These are phyloP conservation scores for Fraxinus floribunda DNA, from an alignment of 305 asterid genomes.

Conservation along the genomic window DNA sequence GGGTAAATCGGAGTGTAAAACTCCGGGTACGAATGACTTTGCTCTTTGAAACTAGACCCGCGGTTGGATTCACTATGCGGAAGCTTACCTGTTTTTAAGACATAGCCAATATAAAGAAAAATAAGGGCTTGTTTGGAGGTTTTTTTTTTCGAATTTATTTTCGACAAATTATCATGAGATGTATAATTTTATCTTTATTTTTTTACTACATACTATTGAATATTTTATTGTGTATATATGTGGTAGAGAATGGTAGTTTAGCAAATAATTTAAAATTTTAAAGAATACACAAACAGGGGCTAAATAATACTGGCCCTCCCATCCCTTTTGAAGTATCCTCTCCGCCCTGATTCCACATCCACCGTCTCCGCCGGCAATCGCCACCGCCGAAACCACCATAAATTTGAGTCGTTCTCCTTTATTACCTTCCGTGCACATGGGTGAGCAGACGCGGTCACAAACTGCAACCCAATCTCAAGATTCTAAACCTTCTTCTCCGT, in stretches of 20 bases:
- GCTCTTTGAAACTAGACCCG: too few relatives aligned
- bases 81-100: too few relatives aligned
- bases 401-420: not conserved
- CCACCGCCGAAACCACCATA: conserved; percentile 6
- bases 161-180: not conserved
- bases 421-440: conserved; percentile 29
- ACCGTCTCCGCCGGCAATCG: not conserved
- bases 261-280: too few relatives aligned
- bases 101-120: too few relatives aligned
- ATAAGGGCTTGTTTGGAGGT: not conserved
- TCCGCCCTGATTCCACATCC: not conserved
- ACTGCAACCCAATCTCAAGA: conserved; percentile 24
- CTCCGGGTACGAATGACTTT: too few relatives aligned
- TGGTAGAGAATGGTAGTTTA: too few relatives aligned
- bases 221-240: too few relatives aligned
- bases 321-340: not conserved
- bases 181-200: too few relatives aligned
- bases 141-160: too few relatives aligned
- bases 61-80: not conserved
- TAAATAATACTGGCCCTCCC: not conserved
- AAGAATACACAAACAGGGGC: not conserved
- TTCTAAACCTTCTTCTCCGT: conserved; percentile 3
- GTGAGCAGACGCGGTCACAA: conserved; percentile 37
- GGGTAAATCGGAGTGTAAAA: too few relatives aligned
- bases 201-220: too few relatives aligned